phyloP scores from a whole-genome alignment of 2,329 filamentous ascomycete genomes.

The Ophiostoma populinum region DNA sequence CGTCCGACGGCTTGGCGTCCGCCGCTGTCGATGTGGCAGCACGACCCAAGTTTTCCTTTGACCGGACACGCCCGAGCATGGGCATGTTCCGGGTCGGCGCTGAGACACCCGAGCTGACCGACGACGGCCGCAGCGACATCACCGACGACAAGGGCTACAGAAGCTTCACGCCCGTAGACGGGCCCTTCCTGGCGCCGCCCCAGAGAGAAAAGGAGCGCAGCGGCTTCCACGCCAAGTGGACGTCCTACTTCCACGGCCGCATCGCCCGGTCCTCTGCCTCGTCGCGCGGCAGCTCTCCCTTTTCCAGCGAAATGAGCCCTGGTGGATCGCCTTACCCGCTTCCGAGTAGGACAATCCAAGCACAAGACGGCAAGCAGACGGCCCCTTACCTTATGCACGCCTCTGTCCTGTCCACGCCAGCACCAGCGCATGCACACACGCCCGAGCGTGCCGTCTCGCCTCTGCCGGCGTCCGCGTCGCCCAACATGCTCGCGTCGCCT shows the following conservation, averaged over 20 bases:
- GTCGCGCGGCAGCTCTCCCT: conserved; percentile 15
- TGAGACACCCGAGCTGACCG: conserved; percentile 8
- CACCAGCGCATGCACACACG: not conserved
- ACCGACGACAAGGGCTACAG: too few relatives aligned
- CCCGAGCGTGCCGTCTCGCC: conserved; percentile 4
- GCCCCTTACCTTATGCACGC: conserved; percentile 22
- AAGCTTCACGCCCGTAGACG: not conserved
- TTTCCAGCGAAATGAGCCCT: conserved; percentile 16
- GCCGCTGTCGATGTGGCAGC: conserved; percentile 9
- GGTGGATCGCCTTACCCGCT: conserved; percentile 11
- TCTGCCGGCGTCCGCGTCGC: conserved; percentile 1
- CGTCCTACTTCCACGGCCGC: conserved; percentile 38
- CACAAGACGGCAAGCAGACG: conserved; percentile 12
- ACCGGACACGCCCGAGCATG: conserved; percentile 15
- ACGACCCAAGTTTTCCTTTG: conserved; percentile 17
- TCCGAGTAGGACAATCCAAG: conserved; percentile 17
- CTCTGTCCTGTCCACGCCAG: conserved; percentile 12
- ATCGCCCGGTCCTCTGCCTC: conserved; percentile 15
- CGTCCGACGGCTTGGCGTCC: conserved; percentile 8
- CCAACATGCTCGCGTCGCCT: not conserved
- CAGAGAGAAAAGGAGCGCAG: conserved; percentile 7
- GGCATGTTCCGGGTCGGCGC: conserved; percentile 10
- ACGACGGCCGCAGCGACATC: too few relatives aligned
- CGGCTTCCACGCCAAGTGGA: too few relatives aligned
- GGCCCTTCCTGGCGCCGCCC: not conserved